These are phyloP conservation scores for Akanthomyces lecanii DNA, from an alignment of 2,329 filamentous ascomycete species.

Conservation along the genomic window DNA sequence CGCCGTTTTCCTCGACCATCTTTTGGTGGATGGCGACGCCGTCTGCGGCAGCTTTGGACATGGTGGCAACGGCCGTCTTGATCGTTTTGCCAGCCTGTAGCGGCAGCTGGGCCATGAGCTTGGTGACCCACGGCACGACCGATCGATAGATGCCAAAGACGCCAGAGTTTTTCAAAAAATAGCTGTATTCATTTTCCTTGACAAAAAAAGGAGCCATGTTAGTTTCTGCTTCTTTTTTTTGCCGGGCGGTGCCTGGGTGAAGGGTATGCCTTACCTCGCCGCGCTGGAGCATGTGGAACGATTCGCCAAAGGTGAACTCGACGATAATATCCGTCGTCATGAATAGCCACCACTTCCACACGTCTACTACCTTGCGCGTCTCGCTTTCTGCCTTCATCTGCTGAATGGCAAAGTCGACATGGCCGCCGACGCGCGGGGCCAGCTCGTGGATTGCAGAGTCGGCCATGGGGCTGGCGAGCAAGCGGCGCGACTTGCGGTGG, in stretches of 20 bases:
- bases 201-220: neutral
- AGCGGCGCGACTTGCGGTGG: constrained; percentile 10
- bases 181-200: constrained; percentile 12
- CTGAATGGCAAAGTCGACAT: constrained; percentile 24
- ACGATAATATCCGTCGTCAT: constrained; percentile 27
- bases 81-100: neutral
- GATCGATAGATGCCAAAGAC: constrained; percentile 9
- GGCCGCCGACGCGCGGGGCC: constrained; percentile 8
- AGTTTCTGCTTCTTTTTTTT: neutral
- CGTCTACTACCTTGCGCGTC: constrained; percentile 19
- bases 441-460: constrained; percentile 8
- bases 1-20: neutral
- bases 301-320: constrained; percentile 26
- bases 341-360: constrained; percentile 24
- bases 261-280: neutral
- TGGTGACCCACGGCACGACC: neutral
- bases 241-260: neutral
- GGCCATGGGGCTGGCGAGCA: constrained; percentile 5
- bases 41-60: neutral
- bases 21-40: constrained; percentile 10
- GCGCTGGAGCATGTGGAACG: constrained; percentile 19
- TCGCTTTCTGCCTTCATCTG: constrained; percentile 19
- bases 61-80: neutral
- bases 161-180: neutral
- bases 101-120: neutral